Base-by-base conservation (phyloP, 148 eudicot species). In the Amaranthus hypochondriacus region DNA sequence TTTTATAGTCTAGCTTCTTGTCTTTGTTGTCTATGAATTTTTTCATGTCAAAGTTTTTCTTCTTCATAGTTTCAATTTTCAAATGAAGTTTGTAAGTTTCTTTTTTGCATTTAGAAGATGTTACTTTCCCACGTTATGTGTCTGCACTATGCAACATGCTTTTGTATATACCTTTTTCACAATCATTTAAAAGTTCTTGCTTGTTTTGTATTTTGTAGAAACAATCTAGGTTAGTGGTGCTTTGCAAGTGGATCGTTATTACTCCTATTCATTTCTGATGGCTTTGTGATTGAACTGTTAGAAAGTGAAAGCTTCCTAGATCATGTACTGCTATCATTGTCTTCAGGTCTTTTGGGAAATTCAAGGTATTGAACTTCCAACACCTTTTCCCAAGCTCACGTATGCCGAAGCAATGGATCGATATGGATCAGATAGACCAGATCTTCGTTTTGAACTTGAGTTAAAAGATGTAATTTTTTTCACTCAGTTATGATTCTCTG, bases 371-470 rank as follows among this genome's bases (percentile, higher is more conserved):
- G 85, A 92, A 79, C 82, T 95, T 64, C 96, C 98, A 21, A 79
- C 87, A 58, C 98, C 98, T 74, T 95, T 95, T 76, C 98, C 92
- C 12, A 90, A 96, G 87, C 90, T 95, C 65, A 92, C 97, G 44
- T 95, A 92, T 85, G 90, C 90, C 51, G 97, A 95, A 87, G 96
- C 93, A 59, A 92, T 92, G 96, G 82, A 78, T 76, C 86, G 92
- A 77, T 95, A 84, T 87, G 98, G 98, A 82, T 90, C 98, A 73
- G 98, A 95, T 86, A 88, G 86, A 77, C 98, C 97, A 63, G 98
- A 95, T 85, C 78, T 82, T 69, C 98, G 98, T 67, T 95, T 95
- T 88, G 93, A 84, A 79, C 90, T 95, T 79, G 93, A 95, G 82
- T 72, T 95, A 74, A 90, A 79, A 87, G 92, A 95, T 78, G 98